Base-by-base conservation (phyloP, 2,329 filamentous ascomycete species). In the Claviceps citrina region DNA sequence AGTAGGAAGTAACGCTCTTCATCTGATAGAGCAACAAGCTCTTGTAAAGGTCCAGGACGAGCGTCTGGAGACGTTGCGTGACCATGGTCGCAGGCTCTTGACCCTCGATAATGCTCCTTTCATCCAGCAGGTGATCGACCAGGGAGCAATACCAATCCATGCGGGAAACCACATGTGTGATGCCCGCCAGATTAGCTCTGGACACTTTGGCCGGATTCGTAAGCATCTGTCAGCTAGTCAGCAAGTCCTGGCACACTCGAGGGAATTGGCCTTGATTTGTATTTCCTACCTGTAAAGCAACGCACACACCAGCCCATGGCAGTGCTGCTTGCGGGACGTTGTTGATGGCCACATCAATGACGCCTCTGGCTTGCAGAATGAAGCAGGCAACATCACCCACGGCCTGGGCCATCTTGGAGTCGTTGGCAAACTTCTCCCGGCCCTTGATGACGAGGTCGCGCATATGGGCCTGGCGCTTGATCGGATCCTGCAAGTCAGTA, bases 221-320 rank as follows among this genome's bases (percentile, higher is more conserved):
- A n/a, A 44, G 40, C 20, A 44, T 44, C 43, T 43, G 27, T n/a
- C 20, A 12, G 34, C n/a, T 28, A 7, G 20, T 41, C 15, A 41
- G 39, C 16, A n/a, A 37, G 5, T 7, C 15, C 10, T 26, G 5
- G n/a, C 8, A 7, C n/a, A 7, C 5, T 3, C 5, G 9, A 24
- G 7, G 19, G 19, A 30, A 20, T 20, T 13, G 13, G 25, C 7
- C 16, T 10, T 27, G 16, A 26, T 19, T 34, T 20, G 24, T 22
- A 20, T 6, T 16, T 31, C 36, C 16, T 31, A 44, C 43, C 40
- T 44, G 43, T n/a, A 44, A 31, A 22, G 40, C 43, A 22, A 42
- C 43, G 24, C 43, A 44, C 18, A 44, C 43, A n/a, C 43, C 43
- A n/a, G 43, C 43, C 43, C 43, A 44, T 13, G 43, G 43, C 25